Evolutionary conservation across 129 eudicot genomes (phyloP).

Genomic region (Artemisia tridentata): DNA sequence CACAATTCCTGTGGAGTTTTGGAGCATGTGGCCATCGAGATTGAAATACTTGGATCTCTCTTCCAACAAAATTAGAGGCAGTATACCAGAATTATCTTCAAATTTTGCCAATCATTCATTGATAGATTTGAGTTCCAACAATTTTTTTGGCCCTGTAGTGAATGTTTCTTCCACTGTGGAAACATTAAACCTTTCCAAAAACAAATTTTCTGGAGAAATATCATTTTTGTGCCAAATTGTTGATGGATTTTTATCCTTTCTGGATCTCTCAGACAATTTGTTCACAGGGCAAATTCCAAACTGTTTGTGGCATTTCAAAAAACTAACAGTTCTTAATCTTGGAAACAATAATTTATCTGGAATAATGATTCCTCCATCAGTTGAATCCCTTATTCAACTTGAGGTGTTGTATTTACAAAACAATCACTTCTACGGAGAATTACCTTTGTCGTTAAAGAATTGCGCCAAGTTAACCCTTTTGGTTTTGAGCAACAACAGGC

Average conservation of each 20-base stretch:
- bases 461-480: conserved; percentile 16
- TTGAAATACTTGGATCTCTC: neutral
- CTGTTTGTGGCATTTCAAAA: conserved; percentile 6
- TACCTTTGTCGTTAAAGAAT: conserved; percentile 31
- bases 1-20: neutral
- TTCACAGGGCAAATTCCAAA: conserved; percentile 30
- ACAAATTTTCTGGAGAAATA: conserved; percentile 21
- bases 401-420: conserved; percentile 22
- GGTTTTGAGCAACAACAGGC: conserved; percentile 18
- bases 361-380: conserved; percentile 17
- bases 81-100: neutral
- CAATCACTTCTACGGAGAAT: conserved; percentile 33
- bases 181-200: conserved; percentile 24
- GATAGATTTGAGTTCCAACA: conserved; percentile 1
- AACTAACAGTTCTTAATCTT: conserved; percentile 21
- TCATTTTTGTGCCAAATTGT: conserved; percentile 1
- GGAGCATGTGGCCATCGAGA: neutral
- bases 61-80: neutral
- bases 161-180: neutral
- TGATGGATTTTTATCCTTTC: neutral
- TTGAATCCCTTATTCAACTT: neutral
- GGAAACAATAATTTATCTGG: conserved; percentile 31
- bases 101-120: neutral
- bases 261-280: conserved; percentile 35
- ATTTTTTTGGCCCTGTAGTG: neutral